Evolutionary conservation across 1,139 yeast species (phyloP), one percentile per base, ranked within the genome.

Genomic region (Yamadazyma taylorii): DNA sequence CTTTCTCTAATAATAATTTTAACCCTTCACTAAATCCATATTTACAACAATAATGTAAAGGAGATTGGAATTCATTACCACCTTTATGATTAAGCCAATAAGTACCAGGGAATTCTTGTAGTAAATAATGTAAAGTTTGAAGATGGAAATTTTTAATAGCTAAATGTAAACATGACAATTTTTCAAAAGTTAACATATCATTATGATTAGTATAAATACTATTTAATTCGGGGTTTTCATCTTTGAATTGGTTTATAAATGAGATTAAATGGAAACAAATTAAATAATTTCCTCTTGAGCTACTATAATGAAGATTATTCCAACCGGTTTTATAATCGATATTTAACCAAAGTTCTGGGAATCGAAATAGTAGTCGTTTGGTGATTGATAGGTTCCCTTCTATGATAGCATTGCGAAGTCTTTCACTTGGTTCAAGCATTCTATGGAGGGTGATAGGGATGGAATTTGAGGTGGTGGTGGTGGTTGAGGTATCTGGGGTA

Each of bases 221-320:
- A 29, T 60, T 55, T 8, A 48, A 34, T 3, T 46, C 51, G 2
- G 30, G 32, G 33, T 48, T 40, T 11, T 39, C 35, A 11, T 45
- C 41, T 28, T 41, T 40, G 31, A 45, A 46, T 25, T 48, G 50
- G 42, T 61, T 58, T 27, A 73, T 58, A 39, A 57, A 56, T 17
- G 70, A 60, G 13, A 78, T 57, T 12, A 78, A 47, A 42, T 76
- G 75, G 39, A 81, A 88, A 54, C 96, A 85, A 5, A 88, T 75
- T 41, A 87, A 74, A 53, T 85, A 86, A 48, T 85, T 78, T 23
- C 97, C 96, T 50, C 85, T 66, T 54, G 63, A 85, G 7, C 95
- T 81, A 1, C 96, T 92, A 60, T 88, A 89, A 60, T 90, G 97
- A 34, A 90, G 69, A 36, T 88, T 85, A 30, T 86, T 74, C 97